Base-by-base conservation (phyloP, 164 flowering plant species). In the Annona squamosa region DNA sequence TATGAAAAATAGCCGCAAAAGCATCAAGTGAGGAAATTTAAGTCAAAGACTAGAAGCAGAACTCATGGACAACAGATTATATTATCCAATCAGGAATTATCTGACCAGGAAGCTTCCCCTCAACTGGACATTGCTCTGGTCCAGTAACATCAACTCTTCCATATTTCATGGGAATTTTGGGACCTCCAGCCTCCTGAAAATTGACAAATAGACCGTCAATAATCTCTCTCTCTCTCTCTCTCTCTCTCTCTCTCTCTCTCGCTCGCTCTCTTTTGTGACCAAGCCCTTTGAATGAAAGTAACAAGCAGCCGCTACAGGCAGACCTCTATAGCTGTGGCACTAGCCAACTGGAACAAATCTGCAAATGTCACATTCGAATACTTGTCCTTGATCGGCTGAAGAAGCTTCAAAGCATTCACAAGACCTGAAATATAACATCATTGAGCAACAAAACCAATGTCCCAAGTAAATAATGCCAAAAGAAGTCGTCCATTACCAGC, bases 301-400 rank as follows among this genome's bases (percentile, higher is more conserved):
- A 2, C 63, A 70, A 48, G 6, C 12, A 45, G 48, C 13, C 69
- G 4, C 3, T n/a, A 71, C 63, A 66, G 76, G 59, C 19, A 70
- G 10, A 93, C 99, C 99, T 95, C 99, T 17, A 95, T 72, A 71
- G 99, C 98, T 68, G 97, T 93, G 77, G 97, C 99, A 83, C 99
- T 93, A 12, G 97, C 99, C 81, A 95, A 81, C 81, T 95, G 99
- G 79, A 95, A 95, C 48, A 95, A 82, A 72, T 95, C 99, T 44
- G 99, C 99, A 81, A 89, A 93, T 48, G 96, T 88, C 70, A 95
- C 81, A 65, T 85, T 83, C 57, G 97, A 74, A 79, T 95, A 93
- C 84, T 95, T 95, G 59, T 91, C 91, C 78, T 91, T 95, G 82
- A 95, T 88, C 37, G 99, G 90, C 82, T 93, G 85, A 70, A 95